Base-by-base conservation (phyloP, 148 eudicot species). In the Cornus florida region DNA sequence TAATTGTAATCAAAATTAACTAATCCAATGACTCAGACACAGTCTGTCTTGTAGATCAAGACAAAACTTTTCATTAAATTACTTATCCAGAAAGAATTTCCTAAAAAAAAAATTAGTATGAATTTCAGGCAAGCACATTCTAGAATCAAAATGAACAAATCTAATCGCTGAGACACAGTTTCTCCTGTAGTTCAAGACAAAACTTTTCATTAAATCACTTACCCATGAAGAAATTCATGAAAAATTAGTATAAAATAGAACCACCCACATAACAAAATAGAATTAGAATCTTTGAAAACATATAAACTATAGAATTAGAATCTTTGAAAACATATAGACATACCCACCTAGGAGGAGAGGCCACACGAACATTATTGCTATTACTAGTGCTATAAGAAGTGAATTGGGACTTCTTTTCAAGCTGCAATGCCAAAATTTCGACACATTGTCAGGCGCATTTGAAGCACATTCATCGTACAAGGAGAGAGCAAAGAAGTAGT, bases 291-390 rank as follows among this genome's bases (percentile, higher is more conserved):
- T 28, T 28, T 28, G 28, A 28, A 28, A 28, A 28, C 28, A 28
- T 28, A 28, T 28, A 28, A 28, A 28, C 28, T 0, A 28, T 19
- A 72, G 43, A 80, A 10, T 13, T 35, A 11, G 28, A 62, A 57
- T 57, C 5, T 57, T 57, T 57, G 62, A 13, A 57, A 57, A 13
- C 19, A 57, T 7, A 62, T 3, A 69, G 70, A 43, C 35, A 64
- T 67, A 72, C 77, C 35, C 83, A 88, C 86, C 86, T 86, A 17
- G 53, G 62, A n/a, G 57, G 60, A 11, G 60, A 9, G 33, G 69
- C 33, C 14, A 77, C 73, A 35, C 50, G 76, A 17, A 56, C 77
- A 71, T 43, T 76, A 67, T 23, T 71, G 60, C 56, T 46, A 50
- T 31, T 32, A 56, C 3, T 13, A 24, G 41, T 14, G 6, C 62